Evolutionary conservation across 176 grass and related monocot genomes (phyloP).

Genomic region (Avena eriantha): DNA sequence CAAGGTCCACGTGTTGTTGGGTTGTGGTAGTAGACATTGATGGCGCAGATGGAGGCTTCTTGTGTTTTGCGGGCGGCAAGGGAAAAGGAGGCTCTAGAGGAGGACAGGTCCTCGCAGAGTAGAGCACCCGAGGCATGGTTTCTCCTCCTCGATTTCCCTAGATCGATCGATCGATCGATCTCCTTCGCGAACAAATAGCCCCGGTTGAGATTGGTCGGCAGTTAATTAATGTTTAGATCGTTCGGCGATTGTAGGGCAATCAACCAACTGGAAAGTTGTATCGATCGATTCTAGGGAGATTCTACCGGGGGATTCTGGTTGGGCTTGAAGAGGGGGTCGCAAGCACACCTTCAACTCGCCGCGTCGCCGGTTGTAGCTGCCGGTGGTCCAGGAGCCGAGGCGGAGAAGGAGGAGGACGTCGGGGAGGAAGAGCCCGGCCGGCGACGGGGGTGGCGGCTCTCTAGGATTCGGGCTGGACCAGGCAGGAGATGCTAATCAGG

Average conservation of each 20-base stretch:
- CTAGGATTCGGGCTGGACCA: too few relatives aligned
- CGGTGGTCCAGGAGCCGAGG: background rate
- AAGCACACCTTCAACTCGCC: background rate
- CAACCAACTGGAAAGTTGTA: background rate
- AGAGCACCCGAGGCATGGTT: conserved; percentile 7
- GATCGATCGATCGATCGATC: too few relatives aligned
- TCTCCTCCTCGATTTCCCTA: background rate
- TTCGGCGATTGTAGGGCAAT: background rate
- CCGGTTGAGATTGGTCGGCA: background rate
- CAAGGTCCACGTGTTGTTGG: background rate
- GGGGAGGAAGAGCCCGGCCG: too few relatives aligned
- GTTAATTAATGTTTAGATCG: background rate
- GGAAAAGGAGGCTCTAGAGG: background rate
- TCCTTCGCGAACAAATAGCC: background rate
- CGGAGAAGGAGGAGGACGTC: background rate
- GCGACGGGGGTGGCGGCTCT: too few relatives aligned
- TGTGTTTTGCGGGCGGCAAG: background rate
- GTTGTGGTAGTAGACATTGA: background rate
- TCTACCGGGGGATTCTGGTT: background rate
- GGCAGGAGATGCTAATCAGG: too few relatives aligned
- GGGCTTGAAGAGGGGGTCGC: background rate
- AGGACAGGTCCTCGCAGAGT: background rate
- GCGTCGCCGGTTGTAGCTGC: background rate
- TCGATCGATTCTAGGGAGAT: background rate
- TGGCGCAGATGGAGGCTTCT: background rate